Evolutionary conservation across 306 rosid species (phyloP).

Genomic region (Sechiopsis laciniata): DNA sequence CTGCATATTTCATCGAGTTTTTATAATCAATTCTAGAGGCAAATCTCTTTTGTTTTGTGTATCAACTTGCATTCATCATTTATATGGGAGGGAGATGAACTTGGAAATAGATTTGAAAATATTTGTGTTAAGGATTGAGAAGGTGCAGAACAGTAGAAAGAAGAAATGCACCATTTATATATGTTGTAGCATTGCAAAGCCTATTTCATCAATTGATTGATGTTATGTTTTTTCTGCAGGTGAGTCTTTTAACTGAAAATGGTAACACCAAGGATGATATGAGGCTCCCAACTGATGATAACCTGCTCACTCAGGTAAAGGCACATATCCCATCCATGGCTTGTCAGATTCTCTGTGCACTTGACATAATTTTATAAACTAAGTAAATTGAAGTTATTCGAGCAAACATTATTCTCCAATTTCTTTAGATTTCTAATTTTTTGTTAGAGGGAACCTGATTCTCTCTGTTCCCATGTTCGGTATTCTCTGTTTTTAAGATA

Average conservation of each 20-base stretch:
- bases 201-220: not conserved
- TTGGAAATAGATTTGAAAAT: no score
- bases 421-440: not conserved
- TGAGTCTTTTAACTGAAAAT: slow-evolving; percentile 31
- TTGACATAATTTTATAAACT: not conserved
- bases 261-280: slow-evolving; percentile 33
- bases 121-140: no score
- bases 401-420: not conserved
- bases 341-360: not conserved
- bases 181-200: not conserved
- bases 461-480: not conserved
- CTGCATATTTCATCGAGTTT: not conserved
- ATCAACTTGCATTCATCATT: not conserved
- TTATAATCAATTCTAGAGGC: not conserved
- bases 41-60: not conserved
- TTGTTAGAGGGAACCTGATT: not conserved
- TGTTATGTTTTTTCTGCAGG: slow-evolving; percentile 5
- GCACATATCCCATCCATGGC: not conserved
- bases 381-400: not conserved
- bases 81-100: no score
- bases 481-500: not conserved
- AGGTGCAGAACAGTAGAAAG: not conserved
- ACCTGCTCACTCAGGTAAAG: slow-evolving; percentile 29
- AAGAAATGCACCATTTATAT: not conserved
- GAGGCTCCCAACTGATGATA: slow-evolving; percentile 32